Evolutionary conservation across 2,329 filamentous ascomycete species (phyloP).

Genomic region (Scytalidium sp.): DNA sequence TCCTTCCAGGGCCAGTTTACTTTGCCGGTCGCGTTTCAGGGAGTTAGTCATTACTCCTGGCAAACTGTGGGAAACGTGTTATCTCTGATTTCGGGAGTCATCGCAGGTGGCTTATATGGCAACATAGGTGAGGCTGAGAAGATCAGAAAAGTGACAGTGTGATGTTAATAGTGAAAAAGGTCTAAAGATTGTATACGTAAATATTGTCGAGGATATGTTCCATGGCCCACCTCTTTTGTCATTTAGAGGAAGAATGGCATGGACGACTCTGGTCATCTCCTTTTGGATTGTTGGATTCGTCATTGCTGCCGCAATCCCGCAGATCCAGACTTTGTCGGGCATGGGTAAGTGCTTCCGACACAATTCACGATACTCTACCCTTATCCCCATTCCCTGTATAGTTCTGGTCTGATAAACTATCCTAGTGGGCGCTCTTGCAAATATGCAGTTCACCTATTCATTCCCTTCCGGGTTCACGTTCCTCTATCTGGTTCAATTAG

Average conservation of each 20-base stretch:
- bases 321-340: constrained; percentile 40
- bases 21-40: neutral
- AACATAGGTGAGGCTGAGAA: constrained; percentile 31
- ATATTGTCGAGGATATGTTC: constrained; percentile 46
- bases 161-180: constrained; percentile 44
- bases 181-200: constrained; percentile 34
- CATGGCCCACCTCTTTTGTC: constrained; percentile 43
- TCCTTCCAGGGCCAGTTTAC: neutral
- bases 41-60: neutral
- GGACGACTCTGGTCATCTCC: constrained; percentile 45
- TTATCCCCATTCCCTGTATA: neutral
- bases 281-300: constrained; percentile 57
- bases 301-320: constrained; percentile 50
- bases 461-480: constrained; percentile 41
- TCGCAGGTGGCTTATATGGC: constrained; percentile 15
- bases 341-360: neutral
- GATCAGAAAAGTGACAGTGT: constrained; percentile 32
- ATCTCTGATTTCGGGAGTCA: constrained; percentile 2
- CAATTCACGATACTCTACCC: neutral
- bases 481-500: constrained; percentile 41
- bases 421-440: constrained; percentile 48
- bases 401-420: too few relatives aligned
- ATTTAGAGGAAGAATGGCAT: constrained; percentile 45
- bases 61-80: constrained; percentile 6
- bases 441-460: constrained; percentile 55